phyloP scores from a whole-genome alignment of 129 eudicot species.

The Helichrysum umbraculigerum region DNA sequence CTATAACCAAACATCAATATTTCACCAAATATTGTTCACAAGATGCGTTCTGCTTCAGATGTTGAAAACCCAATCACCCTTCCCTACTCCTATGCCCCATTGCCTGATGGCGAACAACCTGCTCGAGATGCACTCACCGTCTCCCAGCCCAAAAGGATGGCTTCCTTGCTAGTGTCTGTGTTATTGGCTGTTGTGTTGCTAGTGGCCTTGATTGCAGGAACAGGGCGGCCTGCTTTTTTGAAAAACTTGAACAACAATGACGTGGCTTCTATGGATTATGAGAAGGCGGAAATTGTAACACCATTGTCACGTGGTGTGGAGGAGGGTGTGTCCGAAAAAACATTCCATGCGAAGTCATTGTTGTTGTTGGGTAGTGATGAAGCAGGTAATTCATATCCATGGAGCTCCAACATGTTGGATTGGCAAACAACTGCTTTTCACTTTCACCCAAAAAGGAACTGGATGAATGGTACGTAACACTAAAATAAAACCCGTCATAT shows the following conservation, averaged over 20 bases:
- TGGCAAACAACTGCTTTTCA: slow-evolving; percentile 70
- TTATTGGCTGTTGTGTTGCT: slow-evolving; percentile 27
- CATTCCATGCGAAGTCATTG: slow-evolving; percentile 29
- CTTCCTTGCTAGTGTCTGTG: slow-evolving; percentile 20
- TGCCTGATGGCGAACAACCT: slow-evolving; percentile 24
- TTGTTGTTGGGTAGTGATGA: background rate
- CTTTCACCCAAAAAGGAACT: slow-evolving; percentile 61
- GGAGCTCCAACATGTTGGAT: slow-evolving; percentile 52
- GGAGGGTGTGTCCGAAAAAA: slow-evolving; percentile 63
- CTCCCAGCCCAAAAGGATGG: slow-evolving; percentile 22
- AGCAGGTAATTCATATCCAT: slow-evolving; percentile 35
- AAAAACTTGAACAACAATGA: slow-evolving; percentile 6
- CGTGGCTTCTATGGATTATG: background rate
- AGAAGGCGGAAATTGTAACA: background rate
- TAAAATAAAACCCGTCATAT: slow-evolving; percentile 23
- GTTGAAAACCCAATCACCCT: slow-evolving; percentile 29
- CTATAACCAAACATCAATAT: background rate
- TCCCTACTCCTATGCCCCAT: slow-evolving; percentile 33
- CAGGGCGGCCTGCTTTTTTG: background rate
- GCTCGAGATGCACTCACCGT: slow-evolving; percentile 16
- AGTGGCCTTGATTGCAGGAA: slow-evolving; percentile 11
- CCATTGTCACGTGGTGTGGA: slow-evolving; percentile 44
- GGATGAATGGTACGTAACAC: slow-evolving; percentile 65
- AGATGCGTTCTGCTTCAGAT: slow-evolving; percentile 32
- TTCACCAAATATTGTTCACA: too few relatives aligned